A percentile compares a stretch with the other conserved stretches of the same genome.
Evolutionary conservation across 75 land plant genomes (phyloP).

Genomic region (Ceratopteris richardii): DNA sequence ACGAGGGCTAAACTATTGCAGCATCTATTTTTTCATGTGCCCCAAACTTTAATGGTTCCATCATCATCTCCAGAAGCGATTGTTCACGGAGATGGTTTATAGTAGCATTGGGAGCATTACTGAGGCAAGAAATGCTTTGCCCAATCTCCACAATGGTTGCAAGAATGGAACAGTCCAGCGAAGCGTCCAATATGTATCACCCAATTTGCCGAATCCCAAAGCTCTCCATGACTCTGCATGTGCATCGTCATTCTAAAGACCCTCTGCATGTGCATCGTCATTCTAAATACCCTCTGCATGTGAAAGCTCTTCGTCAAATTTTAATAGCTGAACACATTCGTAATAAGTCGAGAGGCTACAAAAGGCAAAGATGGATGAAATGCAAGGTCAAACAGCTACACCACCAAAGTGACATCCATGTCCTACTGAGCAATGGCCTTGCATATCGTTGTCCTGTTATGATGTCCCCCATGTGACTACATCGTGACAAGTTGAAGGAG

Average conservation of each 20-base stretch:
- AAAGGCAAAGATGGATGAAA: slow-evolving; percentile 66
- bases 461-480: too few species aligned
- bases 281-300: slow-evolving; percentile 21
- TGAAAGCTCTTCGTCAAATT: slow-evolving; percentile 1
- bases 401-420: slow-evolving; percentile 57
- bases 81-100: too few species aligned
- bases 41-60: slow-evolving; percentile 95
- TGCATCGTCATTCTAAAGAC: slow-evolving; percentile 37
- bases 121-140: slow-evolving; percentile 46
- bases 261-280: too few species aligned
- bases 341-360: slow-evolving; percentile 66
- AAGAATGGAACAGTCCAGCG: slow-evolving; percentile 71
- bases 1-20: slow-evolving; percentile 65
- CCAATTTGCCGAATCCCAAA: slow-evolving; percentile 64
- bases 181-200: slow-evolving; percentile 49
- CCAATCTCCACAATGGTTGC: slow-evolving; percentile 83
- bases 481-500: too few species aligned
- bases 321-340: slow-evolving; percentile 51
- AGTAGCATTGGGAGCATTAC: slow-evolving; percentile 76
- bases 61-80: slow-evolving; percentile 89
- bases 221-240: slow-evolving; percentile 83
- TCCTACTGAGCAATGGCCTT: too few species aligned
- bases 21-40: slow-evolving; percentile 77
- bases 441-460: too few species aligned
- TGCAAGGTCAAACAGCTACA: slow-evolving; percentile 68